A percentile compares a stretch with the other conserved stretches of the same genome.
phyloP scores from a whole-genome alignment of 1,284 basidiomycete genomes.

The Cryptococcus deneoformans region DNA sequence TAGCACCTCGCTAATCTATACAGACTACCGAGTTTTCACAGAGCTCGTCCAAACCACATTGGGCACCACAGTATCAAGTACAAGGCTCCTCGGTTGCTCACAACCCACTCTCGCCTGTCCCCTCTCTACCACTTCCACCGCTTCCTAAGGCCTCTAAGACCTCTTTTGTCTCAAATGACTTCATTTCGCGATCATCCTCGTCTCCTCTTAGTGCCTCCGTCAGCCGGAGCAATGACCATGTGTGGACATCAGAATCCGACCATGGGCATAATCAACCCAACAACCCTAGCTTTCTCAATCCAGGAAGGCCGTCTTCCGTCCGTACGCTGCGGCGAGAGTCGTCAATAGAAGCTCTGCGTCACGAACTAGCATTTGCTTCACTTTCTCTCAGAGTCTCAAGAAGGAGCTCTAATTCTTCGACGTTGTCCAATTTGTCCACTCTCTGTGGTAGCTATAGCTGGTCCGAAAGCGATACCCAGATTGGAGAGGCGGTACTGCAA shows the following conservation, averaged over 20 bases:
- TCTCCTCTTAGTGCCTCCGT: background rate
- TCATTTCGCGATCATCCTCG: background rate
- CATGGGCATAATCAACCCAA: too few species aligned
- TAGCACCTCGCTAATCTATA: too few species aligned
- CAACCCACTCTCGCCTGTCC: conserved; percentile 4
- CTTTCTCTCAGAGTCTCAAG: conserved; percentile 2
- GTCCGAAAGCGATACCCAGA: background rate
- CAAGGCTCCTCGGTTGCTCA: background rate
- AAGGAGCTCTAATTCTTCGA: conserved; percentile 2
- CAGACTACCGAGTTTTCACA: too few species aligned
- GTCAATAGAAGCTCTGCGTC: conserved; percentile 9
- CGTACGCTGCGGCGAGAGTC: conserved; percentile 10
- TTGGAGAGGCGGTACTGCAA: background rate
- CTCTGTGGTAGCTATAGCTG: conserved; percentile 1
- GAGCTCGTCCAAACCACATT: too few species aligned
- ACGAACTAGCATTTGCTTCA: conserved; percentile 3
- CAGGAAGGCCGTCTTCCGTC: conserved; percentile 3
- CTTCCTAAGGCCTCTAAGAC: conserved; percentile 1
- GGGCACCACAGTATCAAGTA: too few species aligned
- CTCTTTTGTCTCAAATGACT: conserved; percentile 1
- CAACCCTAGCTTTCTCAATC: too few species aligned
- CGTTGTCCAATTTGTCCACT: conserved; percentile 1
- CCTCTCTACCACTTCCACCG: conserved; percentile 6
- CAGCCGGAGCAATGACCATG: conserved; percentile 2
- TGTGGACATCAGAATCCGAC: conserved; percentile 13